Evolutionary conservation across 2,329 filamentous ascomycete species (phyloP).

Genomic region (Clarireedia monteithiana): DNA sequence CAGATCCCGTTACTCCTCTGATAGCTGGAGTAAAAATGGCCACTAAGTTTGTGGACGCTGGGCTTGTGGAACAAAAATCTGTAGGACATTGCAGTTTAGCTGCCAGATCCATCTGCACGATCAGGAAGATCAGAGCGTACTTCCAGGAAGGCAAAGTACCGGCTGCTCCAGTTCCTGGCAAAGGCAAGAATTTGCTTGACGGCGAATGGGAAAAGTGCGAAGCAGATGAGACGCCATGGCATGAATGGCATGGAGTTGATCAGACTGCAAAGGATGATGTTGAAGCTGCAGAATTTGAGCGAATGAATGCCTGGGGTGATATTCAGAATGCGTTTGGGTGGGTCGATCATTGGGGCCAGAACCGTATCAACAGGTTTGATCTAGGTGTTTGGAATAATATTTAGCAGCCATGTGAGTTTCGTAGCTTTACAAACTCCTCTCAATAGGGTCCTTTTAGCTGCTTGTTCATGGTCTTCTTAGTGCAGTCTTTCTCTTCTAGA

Average conservation of each 20-base stretch:
- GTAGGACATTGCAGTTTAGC: constrained; percentile 23
- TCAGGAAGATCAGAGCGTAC: constrained; percentile 21
- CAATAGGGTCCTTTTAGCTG: too few relatives aligned
- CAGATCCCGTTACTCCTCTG: constrained; percentile 33
- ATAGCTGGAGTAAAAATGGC: constrained; percentile 26
- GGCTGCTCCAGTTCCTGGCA: constrained; percentile 10
- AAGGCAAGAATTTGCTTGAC: constrained; percentile 12
- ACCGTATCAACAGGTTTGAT: background rate
- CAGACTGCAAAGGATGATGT: background rate
- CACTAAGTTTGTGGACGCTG: constrained; percentile 21
- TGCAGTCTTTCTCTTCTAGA: too few relatives aligned
- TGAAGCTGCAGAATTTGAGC: background rate
- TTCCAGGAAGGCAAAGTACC: constrained; percentile 23
- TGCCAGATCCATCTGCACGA: constrained; percentile 21
- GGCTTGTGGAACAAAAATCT: constrained; percentile 24
- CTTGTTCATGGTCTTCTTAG: too few relatives aligned
- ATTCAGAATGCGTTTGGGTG: background rate
- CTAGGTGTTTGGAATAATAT: background rate
- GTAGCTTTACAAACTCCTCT: too few relatives aligned
- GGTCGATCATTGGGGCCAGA: constrained; percentile 1
- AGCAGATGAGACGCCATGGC: constrained; percentile 22
- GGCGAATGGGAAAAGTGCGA: constrained; percentile 24
- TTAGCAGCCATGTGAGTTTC: too few relatives aligned
- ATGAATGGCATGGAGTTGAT: background rate
- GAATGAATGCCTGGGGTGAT: constrained; percentile 2